These are phyloP conservation scores for Phytophthora pini DNA, from an alignment of 352 stramenopile species.

Conservation along the genomic window DNA sequence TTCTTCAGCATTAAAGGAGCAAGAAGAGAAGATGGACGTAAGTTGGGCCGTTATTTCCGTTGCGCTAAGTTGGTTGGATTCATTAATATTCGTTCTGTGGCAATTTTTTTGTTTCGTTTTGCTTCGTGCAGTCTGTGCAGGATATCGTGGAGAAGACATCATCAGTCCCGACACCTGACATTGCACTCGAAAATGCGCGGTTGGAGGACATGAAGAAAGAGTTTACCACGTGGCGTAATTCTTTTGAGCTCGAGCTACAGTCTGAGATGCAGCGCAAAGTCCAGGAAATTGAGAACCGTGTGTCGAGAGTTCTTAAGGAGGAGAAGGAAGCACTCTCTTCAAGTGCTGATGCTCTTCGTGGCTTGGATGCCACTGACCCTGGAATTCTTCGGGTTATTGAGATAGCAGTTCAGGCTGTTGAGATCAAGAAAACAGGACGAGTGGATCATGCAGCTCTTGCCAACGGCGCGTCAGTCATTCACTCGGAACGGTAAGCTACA, in stretches of 20 bases:
- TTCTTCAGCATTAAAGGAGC: constrained; percentile 35
- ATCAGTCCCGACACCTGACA: constrained; percentile 4
- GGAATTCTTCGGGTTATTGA: constrained; percentile 47
- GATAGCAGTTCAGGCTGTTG: constrained; percentile 59
- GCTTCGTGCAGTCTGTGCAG: constrained; percentile 27
- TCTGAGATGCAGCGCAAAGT: constrained; percentile 58
- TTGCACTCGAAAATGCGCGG: constrained; percentile 8
- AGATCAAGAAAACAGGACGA: constrained; percentile 62
- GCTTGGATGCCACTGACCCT: constrained; percentile 62
- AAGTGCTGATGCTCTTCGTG: constrained; percentile 56
- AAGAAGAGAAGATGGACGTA: constrained; percentile 58
- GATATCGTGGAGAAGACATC: constrained; percentile 30
- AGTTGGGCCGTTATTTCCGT: constrained; percentile 2
- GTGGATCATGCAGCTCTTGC: constrained; percentile 73
- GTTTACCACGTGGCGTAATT: constrained; percentile 40
- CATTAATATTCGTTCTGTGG: constrained; percentile 3
- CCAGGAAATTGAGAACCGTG: constrained; percentile 60
- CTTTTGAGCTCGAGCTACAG: constrained; percentile 49
- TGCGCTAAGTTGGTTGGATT: constrained; percentile 7
- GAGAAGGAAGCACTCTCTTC: constrained; percentile 66
- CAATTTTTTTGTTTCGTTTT: constrained; percentile 1
- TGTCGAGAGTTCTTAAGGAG: constrained; percentile 62
- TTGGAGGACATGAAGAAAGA: constrained; percentile 36
- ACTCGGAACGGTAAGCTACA: constrained; percentile 53
- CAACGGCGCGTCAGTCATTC: constrained; percentile 70